Evolutionary conservation across 2,329 filamentous ascomycete genomes (phyloP).

Genomic region (Botrytis porri): DNA sequence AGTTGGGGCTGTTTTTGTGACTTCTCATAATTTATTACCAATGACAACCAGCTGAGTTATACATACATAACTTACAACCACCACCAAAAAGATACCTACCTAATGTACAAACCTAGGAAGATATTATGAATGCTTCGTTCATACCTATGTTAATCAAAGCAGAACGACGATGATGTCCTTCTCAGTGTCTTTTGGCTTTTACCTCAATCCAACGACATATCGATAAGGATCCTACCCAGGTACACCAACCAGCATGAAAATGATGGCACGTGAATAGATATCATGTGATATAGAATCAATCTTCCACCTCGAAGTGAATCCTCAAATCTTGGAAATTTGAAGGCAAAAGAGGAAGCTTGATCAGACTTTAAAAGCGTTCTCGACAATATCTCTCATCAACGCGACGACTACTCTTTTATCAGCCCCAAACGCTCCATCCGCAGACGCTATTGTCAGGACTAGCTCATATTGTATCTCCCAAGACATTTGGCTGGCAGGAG

Average conservation of each 20-base stretch:
- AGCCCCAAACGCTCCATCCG: not conserved
- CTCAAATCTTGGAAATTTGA: not conserved
- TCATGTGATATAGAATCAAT: not conserved
- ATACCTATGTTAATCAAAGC: not conserved
- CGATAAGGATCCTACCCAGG: not conserved
- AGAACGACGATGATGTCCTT: no score
- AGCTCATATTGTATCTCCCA: not conserved
- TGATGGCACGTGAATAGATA: not conserved
- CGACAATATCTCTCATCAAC: not conserved
- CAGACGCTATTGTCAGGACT: not conserved
- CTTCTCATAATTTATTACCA: not conserved
- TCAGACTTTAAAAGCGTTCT: not conserved
- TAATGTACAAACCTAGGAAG: not conserved
- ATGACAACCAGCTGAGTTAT: not conserved
- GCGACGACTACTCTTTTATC: not conserved
- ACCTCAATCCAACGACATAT: not conserved
- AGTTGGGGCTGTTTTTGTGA: not conserved
- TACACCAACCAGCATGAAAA: slow-evolving; percentile 1
- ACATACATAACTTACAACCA: not conserved
- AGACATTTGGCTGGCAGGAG: not conserved
- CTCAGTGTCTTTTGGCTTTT: not conserved
- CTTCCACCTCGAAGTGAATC: not conserved
- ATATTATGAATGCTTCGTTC: not conserved
- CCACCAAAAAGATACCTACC: not conserved
- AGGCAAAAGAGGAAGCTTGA: not conserved